Percentiles rank a stretch among this genome's conserved stretches.
These are phyloP conservation scores for Ophiostoma perfectum DNA, from an alignment of 2,329 filamentous ascomycete genomes.

Conservation along the genomic window DNA sequence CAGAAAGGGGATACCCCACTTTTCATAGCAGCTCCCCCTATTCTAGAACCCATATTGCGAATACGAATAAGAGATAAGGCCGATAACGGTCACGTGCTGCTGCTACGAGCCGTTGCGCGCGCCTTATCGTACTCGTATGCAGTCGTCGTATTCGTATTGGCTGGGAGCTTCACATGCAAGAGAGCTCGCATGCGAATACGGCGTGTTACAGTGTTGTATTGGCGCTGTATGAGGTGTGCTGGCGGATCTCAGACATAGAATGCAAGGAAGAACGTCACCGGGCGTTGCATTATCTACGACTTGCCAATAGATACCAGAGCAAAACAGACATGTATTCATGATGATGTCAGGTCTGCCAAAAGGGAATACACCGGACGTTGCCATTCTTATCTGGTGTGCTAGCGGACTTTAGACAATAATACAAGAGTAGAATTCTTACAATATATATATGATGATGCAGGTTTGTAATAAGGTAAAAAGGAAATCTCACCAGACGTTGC, in stretches of 20 bases:
- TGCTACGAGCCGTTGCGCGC: neutral
- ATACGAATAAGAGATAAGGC: conserved; percentile 26
- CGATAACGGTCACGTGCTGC: conserved; percentile 11
- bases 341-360: too few relatives aligned
- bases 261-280: neutral
- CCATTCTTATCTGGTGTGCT: too few relatives aligned
- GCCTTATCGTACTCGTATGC: conserved; percentile 6
- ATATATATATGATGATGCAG: too few relatives aligned
- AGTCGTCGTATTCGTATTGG: neutral
- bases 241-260: neutral
- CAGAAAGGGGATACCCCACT: neutral
- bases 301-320: too few relatives aligned
- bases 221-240: neutral
- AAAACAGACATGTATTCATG: too few relatives aligned
- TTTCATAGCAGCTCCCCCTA: conserved; percentile 11
- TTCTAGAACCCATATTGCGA: conserved; percentile 22
- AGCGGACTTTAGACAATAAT: too few relatives aligned
- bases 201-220: neutral
- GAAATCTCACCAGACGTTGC: too few relatives aligned
- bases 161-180: neutral
- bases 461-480: too few relatives aligned
- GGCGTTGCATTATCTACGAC: too few relatives aligned
- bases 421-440: too few relatives aligned
- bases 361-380: too few relatives aligned
- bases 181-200: neutral